A percentile compares a stretch with the other conserved stretches of the same genome.
Conservation (phyloP, 805 yeast genomes). For the Sungouiozyma ichnusensis region DNA sequence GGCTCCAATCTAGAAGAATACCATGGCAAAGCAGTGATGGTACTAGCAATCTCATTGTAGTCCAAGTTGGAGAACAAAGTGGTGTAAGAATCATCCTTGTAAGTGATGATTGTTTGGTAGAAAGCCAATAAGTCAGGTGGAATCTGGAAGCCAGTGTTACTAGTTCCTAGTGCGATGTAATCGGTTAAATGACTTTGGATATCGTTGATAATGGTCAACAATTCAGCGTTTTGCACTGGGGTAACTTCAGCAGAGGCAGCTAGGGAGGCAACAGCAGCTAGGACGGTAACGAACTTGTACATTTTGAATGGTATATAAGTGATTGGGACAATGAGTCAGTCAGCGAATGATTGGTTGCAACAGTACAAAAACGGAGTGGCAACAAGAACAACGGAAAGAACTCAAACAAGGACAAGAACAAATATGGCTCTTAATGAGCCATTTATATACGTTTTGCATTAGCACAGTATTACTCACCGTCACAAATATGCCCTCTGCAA, state of each 20-base stretch:
- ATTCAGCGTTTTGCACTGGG: slow-evolving; percentile 8
- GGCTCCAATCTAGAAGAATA: slow-evolving; percentile 20
- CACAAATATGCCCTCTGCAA: too few relatives aligned
- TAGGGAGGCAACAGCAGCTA: slow-evolving; percentile 1
- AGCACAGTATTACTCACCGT: too few relatives aligned
- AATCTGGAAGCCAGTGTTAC: slow-evolving; percentile 10
- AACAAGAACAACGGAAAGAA: not conserved
- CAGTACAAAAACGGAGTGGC: not conserved
- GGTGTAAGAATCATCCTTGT: slow-evolving; percentile 29
- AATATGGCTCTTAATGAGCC: too few relatives aligned
- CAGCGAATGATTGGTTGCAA: not conserved
- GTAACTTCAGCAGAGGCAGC: slow-evolving; percentile 4
- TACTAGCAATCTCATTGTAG: slow-evolving; percentile 16
- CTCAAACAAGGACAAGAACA: not conserved
- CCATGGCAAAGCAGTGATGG: slow-evolving; percentile 28
- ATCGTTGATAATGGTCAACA: slow-evolving; percentile 11
- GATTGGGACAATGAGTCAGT: not conserved
- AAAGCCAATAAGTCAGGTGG: slow-evolving; percentile 24
- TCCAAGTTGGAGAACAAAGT: slow-evolving; percentile 23
- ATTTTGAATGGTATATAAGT: not conserved
- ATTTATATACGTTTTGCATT: too few relatives aligned
- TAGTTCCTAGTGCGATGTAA: slow-evolving; percentile 8
- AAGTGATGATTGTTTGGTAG: slow-evolving; percentile 23
- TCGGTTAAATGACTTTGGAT: slow-evolving; percentile 8
- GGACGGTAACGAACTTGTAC: not conserved